Base-by-base conservation (phyloP, 306 rosid genomes). In the Corylus avellana region DNA sequence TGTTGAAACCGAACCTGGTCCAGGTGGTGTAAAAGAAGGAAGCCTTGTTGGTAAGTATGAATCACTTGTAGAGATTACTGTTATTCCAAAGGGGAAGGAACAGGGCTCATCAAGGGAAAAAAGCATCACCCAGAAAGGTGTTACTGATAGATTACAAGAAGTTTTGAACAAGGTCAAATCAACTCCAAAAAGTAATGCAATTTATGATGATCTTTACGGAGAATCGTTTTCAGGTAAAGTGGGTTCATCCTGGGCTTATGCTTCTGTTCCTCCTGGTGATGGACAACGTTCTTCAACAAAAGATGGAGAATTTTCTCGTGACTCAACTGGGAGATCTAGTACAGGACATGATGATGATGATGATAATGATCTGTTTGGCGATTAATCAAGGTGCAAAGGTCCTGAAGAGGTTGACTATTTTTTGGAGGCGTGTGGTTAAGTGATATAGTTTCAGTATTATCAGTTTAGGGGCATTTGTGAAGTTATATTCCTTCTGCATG, bases 21-120 rank as follows among this genome's bases (percentile, higher is more conserved):
- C 98, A 18, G 75, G 93, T n/a, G 99, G 96, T 57, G 97, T 95
- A 62, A 93, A 93, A 87, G 99, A 95, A 88, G 99, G 99, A 83
- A 93, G 97, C 87, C 88, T 93, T 46, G 99, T 95, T 17, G 98
- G 98, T 73, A 91, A 95, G 85, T 95, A 95, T n/a, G 99, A 92
- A 82, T 90, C 98, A 75, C 96, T 95, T 82, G 94, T 95, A 79
- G 98, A 91, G 87, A 76, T 72, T 80, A 95, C 94, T 35, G 92
- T 95, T 55, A 90, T 95, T 82, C 99, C 99, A 51, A 95, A 87
- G 83, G 97, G 97, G 69, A 91, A 93, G 89, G 96, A 88, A 80
- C 98, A 83, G 78, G 82, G 84, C 80, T 77, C 74, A 67, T 80
- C 56, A 6, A 89, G 82, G 82, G 97, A 88, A 75, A 91, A 77